Evolutionary conservation across 768 basidiomycete species (phyloP).

Genomic region (Xerocomus potaroensis): DNA sequence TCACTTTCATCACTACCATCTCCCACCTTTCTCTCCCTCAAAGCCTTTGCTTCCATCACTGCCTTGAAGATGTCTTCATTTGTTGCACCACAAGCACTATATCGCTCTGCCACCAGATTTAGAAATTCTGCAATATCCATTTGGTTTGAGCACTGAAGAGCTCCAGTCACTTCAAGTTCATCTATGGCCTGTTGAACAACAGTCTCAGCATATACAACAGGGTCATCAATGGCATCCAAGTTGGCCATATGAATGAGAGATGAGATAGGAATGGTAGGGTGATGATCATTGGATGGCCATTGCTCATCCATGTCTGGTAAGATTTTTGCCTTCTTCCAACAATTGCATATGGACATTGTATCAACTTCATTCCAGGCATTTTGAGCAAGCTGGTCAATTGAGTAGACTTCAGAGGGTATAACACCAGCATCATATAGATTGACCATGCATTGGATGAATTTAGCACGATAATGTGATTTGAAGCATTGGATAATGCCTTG

Average conservation of each 20-base stretch:
- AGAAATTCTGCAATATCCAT: neutral
- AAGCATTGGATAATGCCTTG: conserved; percentile 19
- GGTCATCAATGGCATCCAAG: too few relatives aligned
- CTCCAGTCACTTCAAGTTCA: neutral
- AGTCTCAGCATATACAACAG: too few relatives aligned
- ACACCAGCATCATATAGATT: neutral
- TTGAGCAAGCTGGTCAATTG: conserved; percentile 1
- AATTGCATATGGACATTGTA: neutral
- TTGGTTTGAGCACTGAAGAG: neutral
- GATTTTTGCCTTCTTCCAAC: conserved; percentile 1
- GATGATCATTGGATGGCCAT: too few relatives aligned
- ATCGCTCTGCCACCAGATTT: neutral
- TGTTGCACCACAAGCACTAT: neutral
- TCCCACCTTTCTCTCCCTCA: too few relatives aligned
- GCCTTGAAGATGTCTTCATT: neutral
- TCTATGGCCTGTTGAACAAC: neutral
- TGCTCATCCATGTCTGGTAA: conserved; percentile 8
- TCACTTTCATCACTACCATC: too few relatives aligned
- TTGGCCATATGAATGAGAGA: neutral
- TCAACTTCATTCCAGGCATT: conserved; percentile 7
- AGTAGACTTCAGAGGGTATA: neutral
- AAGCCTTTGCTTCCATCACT: neutral
- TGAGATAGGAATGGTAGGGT: neutral
- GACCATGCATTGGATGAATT: neutral
- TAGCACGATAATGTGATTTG: conserved; percentile 30